phyloP scores from a whole-genome alignment of 2,329 filamentous ascomycete genomes.

The Fusarium verrucosum region DNA sequence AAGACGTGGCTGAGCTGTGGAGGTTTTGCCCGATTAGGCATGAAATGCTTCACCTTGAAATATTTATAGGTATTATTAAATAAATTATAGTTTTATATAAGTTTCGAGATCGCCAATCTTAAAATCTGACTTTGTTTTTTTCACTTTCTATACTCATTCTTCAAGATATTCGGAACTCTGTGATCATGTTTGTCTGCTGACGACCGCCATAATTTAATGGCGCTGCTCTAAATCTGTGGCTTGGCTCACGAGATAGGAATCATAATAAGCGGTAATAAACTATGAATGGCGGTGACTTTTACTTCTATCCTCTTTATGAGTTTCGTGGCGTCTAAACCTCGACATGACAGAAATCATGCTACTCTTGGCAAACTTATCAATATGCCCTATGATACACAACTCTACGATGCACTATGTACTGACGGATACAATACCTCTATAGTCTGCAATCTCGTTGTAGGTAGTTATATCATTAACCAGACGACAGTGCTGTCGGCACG shows the following conservation, averaged over 20 bases:
- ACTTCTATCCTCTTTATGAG: background rate
- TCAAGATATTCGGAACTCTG: background rate
- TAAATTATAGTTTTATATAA: background rate
- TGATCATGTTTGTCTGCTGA: background rate
- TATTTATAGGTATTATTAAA: no score
- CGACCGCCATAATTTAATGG: background rate
- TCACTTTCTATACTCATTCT: background rate
- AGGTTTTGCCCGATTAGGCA: slow-evolving; percentile 21
- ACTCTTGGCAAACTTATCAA: background rate
- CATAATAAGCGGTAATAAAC: background rate
- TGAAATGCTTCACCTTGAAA: slow-evolving; percentile 4
- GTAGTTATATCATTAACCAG: background rate
- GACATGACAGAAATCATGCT: background rate
- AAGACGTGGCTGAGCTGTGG: slow-evolving; percentile 11
- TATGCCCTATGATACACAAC: background rate
- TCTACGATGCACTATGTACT: no score
- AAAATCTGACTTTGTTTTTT: background rate
- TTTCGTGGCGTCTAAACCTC: background rate
- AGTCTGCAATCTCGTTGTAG: background rate
- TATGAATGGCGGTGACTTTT: background rate
- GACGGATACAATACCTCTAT: no score
- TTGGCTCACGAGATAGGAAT: background rate
- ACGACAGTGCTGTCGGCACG: slow-evolving; percentile 1
- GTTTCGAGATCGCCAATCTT: no score
- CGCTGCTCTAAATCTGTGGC: slow-evolving; percentile 12